A percentile compares a stretch with the other conserved stretches of the same genome.
These are phyloP conservation scores for Starmerella sp. DNA, from an alignment of 805 yeast species.

Conservation along the genomic window DNA sequence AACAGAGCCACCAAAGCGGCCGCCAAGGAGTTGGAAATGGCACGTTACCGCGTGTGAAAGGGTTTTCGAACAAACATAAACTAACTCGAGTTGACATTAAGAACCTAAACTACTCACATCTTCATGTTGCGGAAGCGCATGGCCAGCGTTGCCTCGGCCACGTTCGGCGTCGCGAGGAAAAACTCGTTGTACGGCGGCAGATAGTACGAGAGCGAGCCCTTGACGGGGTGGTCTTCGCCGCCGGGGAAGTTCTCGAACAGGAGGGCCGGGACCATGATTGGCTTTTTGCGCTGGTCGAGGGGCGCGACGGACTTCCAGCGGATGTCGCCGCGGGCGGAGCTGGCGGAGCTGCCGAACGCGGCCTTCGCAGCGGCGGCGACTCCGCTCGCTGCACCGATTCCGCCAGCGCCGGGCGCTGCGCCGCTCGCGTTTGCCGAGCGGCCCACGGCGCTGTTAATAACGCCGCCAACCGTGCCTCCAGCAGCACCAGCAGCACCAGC, in stretches of 20 bases:
- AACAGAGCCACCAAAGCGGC: too few relatives aligned
- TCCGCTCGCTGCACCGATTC: background rate
- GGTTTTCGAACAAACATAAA: too few relatives aligned
- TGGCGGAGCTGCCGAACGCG: too few relatives aligned
- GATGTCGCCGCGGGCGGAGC: background rate
- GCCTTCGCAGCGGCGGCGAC: background rate
- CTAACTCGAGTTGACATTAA: background rate
- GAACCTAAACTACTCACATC: background rate
- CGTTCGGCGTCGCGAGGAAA: conserved; percentile 1
- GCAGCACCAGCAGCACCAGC: background rate
- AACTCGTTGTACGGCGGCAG: background rate
- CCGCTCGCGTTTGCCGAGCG: too few relatives aligned
- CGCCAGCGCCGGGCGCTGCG: too few relatives aligned
- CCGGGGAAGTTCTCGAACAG: background rate
- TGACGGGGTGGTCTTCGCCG: background rate
- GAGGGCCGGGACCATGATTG: background rate
- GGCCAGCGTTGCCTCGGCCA: background rate
- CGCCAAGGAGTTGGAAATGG: too few relatives aligned
- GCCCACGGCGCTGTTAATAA: too few relatives aligned
- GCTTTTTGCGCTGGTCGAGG: background rate
- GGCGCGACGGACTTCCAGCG: background rate
- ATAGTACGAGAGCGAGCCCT: background rate
- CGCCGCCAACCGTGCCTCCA: too few relatives aligned
- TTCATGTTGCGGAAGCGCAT: background rate
- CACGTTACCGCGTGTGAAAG: too few relatives aligned